phyloP scores from a whole-genome alignment of 2,329 filamentous ascomycete species.

The Cladophialophora exuberans region DNA sequence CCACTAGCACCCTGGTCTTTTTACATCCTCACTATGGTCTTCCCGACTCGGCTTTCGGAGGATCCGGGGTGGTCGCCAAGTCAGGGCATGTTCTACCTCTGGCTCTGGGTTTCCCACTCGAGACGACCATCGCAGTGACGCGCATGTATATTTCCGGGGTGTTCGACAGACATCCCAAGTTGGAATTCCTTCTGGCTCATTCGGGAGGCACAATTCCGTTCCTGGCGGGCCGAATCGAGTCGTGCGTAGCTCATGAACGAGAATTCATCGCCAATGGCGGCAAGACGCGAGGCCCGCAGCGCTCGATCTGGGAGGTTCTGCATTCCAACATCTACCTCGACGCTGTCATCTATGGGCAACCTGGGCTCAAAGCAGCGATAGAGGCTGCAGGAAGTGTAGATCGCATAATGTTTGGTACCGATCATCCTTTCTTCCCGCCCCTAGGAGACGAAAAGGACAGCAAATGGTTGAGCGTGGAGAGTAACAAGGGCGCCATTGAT shows the following conservation, averaged over 20 bases:
- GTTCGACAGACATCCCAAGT: slow-evolving; percentile 71
- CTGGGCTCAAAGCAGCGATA: slow-evolving; percentile 72
- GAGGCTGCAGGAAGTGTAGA: slow-evolving; percentile 60
- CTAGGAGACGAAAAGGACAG: slow-evolving; percentile 37
- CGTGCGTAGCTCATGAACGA: slow-evolving; percentile 80
- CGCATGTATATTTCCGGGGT: slow-evolving; percentile 86
- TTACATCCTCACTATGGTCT: slow-evolving; percentile 92
- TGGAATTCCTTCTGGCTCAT: slow-evolving; percentile 81
- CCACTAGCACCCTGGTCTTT: slow-evolving; percentile 70
- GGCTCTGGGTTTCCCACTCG: slow-evolving; percentile 84
- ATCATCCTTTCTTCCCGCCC: slow-evolving; percentile 51
- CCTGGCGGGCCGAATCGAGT: slow-evolving; percentile 84
- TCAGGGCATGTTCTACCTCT: slow-evolving; percentile 89
- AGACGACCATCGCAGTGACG: slow-evolving; percentile 87
- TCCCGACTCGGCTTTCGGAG: slow-evolving; percentile 79
- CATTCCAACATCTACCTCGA: slow-evolving; percentile 83
- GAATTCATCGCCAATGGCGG: slow-evolving; percentile 69
- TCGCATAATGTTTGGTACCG: slow-evolving; percentile 48
- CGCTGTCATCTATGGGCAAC: slow-evolving; percentile 61
- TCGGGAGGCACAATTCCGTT: slow-evolving; percentile 88
- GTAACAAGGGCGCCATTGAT: slow-evolving; percentile 50
- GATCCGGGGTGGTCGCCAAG: slow-evolving; percentile 66
- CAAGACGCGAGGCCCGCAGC: slow-evolving; percentile 61
- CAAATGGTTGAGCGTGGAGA: slow-evolving; percentile 52
- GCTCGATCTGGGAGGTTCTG: slow-evolving; percentile 66